Conservation (phyloP, 306 rosid species). For the Cyamopsis tetragonoloba region DNA sequence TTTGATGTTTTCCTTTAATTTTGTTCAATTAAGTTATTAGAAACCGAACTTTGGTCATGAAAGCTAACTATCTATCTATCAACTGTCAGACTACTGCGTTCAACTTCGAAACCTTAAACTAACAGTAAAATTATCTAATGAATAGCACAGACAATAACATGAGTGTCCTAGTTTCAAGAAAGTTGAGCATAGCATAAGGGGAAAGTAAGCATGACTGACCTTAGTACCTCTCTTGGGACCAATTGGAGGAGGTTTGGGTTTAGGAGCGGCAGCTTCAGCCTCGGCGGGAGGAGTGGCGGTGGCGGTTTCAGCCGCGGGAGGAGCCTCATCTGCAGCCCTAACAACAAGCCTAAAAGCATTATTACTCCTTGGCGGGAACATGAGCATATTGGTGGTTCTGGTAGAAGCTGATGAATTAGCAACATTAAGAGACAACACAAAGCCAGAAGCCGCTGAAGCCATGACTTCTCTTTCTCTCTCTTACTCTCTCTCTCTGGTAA, state of each 20-base stretch:
- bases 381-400: slow-evolving; percentile 33
- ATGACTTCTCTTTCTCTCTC: slow-evolving; percentile 3
- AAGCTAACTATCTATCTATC: too few species aligned
- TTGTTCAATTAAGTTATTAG: too few species aligned
- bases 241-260: slow-evolving; percentile 83
- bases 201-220: slow-evolving; percentile 43
- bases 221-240: slow-evolving; percentile 92
- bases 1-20: too few species aligned
- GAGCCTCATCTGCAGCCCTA: slow-evolving; percentile 57
- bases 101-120: neutral
- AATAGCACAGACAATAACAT: neutral
- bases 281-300: slow-evolving; percentile 36
- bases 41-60: too few species aligned
- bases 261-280: slow-evolving; percentile 40
- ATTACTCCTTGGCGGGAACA: slow-evolving; percentile 45
- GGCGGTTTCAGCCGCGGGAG: slow-evolving; percentile 35
- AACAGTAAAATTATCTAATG: neutral
- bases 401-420: slow-evolving; percentile 33
- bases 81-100: too few species aligned
- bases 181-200: too few species aligned
- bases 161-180: too few species aligned
- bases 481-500: neutral
- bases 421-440: slow-evolving; percentile 52
- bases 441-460: slow-evolving; percentile 83
- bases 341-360: slow-evolving; percentile 48